Evolutionary conservation across 768 basidiomycete species (phyloP).

Genomic region (Auriscalpium orientale): DNA sequence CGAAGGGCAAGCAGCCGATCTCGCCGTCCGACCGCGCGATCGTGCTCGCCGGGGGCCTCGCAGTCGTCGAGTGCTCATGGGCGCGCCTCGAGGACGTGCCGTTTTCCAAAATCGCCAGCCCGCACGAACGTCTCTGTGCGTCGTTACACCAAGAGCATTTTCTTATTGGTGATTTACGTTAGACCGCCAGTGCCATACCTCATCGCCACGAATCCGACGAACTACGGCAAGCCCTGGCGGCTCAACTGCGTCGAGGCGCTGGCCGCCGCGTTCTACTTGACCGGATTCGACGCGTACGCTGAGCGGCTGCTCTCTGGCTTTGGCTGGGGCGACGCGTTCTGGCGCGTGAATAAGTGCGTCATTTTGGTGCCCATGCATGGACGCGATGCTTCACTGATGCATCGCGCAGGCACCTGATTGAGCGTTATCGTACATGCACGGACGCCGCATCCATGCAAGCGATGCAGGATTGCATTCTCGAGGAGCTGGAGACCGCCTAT

Average conservation of each 20-base stretch:
- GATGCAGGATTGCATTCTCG: conserved; percentile 62
- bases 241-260: conserved; percentile 93
- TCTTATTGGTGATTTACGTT: not conserved
- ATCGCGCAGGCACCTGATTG: conserved; percentile 32
- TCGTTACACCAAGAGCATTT: conserved; percentile 9
- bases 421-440: conserved; percentile 68
- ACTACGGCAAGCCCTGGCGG: conserved; percentile 96
- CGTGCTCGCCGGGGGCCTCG: conserved; percentile 65
- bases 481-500: conserved; percentile 59
- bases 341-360: conserved; percentile 69
- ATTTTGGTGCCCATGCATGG: not conserved
- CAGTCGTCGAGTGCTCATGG: conserved; percentile 99
- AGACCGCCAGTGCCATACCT: conserved; percentile 77
- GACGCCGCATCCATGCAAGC: conserved; percentile 48
- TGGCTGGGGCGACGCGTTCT: conserved; percentile 89
- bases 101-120: conserved; percentile 87
- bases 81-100: conserved; percentile 92
- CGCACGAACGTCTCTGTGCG: conserved; percentile 85
- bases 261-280: conserved; percentile 92
- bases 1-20: conserved; percentile 72
- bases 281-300: conserved; percentile 77
- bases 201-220: conserved; percentile 91
- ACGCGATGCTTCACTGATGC: not conserved
- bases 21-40: conserved; percentile 83
- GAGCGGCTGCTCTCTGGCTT: conserved; percentile 74